A percentile compares a stretch with the other conserved stretches of the same genome.
Conservation (phyloP, 2,329 filamentous ascomycete genomes). For the Venturia pyrina region DNA sequence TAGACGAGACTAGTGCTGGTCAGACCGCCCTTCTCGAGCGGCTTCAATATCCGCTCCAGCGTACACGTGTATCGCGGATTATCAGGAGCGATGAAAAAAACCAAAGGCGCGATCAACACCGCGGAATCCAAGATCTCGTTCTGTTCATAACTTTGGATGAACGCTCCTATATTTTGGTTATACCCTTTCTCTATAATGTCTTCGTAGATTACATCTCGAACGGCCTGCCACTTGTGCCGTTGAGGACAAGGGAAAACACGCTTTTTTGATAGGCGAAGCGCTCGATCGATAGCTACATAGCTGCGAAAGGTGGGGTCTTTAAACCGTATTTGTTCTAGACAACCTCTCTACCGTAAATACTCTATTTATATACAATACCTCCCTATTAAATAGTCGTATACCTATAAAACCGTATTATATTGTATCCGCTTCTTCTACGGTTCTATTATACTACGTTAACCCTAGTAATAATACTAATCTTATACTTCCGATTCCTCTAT, state of each 20-base stretch:
- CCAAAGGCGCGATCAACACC: conserved; percentile 64
- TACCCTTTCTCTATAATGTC: conserved; percentile 72
- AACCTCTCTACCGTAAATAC: too few species aligned
- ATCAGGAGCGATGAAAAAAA: conserved; percentile 71
- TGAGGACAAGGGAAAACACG: conserved; percentile 61
- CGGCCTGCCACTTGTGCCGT: conserved; percentile 53
- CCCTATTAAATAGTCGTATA: too few species aligned
- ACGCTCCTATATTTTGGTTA: conserved; percentile 58
- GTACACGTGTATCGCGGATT: conserved; percentile 66
- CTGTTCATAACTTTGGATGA: conserved; percentile 68
- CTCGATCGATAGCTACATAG: conserved; percentile 69
- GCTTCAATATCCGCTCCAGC: conserved; percentile 59
- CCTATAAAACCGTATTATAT: too few species aligned
- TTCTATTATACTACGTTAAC: too few species aligned
- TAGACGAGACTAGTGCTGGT: conserved; percentile 68
- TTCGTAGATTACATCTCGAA: conserved; percentile 60
- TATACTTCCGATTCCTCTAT: too few species aligned
- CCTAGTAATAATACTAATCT: too few species aligned
- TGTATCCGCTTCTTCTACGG: too few species aligned
- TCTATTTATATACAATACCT: too few species aligned
- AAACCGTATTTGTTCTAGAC: too few species aligned
- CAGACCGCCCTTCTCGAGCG: conserved; percentile 64
- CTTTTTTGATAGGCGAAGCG: conserved; percentile 63
- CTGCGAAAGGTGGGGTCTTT: too few species aligned
- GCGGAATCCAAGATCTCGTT: conserved; percentile 62